Evolutionary conservation across 371 early-diverging fungal genomes (phyloP).

Genomic region (Lichtheimia corymbifera): DNA sequence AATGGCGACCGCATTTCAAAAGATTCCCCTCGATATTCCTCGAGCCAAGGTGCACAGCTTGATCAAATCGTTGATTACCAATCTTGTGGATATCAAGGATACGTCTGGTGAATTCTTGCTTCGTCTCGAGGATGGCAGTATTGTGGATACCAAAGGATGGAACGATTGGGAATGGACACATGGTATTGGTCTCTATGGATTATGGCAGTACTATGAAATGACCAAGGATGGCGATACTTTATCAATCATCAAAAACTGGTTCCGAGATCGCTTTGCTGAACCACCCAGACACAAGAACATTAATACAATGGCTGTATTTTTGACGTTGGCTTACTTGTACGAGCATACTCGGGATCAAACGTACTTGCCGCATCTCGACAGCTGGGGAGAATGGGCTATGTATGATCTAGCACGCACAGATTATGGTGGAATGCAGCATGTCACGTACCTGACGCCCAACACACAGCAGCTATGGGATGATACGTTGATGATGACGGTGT

Average conservation of each 20-base stretch:
- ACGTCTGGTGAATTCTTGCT: constrained; percentile 22
- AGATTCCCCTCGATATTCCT: constrained; percentile 7
- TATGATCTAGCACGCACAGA: constrained; percentile 22
- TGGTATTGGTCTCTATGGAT: constrained; percentile 27
- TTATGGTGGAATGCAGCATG: constrained; percentile 30
- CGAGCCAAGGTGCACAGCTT: constrained; percentile 11
- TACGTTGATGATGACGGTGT: constrained; percentile 30
- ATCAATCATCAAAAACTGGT: constrained; percentile 23
- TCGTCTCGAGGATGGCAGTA: constrained; percentile 18
- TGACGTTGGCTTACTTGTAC: constrained; percentile 24
- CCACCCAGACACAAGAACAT: constrained; percentile 25
- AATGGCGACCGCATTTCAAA: constrained; percentile 9
- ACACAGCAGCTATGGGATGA: constrained; percentile 29
- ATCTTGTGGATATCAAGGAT: constrained; percentile 22
- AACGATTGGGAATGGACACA: constrained; percentile 35
- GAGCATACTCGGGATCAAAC: constrained; percentile 18
- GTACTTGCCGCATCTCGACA: constrained; percentile 20
- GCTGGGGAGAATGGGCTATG: constrained; percentile 30
- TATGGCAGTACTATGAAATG: constrained; percentile 26
- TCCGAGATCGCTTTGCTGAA: constrained; percentile 22
- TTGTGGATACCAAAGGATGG: constrained; percentile 29
- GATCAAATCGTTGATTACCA: constrained; percentile 18
- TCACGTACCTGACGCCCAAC: constrained; percentile 23
- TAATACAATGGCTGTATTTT: constrained; percentile 29
- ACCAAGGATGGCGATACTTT: constrained; percentile 15